Base-by-base conservation (phyloP, 352 stramenopile species). In the Bremia lactucae region DNA sequence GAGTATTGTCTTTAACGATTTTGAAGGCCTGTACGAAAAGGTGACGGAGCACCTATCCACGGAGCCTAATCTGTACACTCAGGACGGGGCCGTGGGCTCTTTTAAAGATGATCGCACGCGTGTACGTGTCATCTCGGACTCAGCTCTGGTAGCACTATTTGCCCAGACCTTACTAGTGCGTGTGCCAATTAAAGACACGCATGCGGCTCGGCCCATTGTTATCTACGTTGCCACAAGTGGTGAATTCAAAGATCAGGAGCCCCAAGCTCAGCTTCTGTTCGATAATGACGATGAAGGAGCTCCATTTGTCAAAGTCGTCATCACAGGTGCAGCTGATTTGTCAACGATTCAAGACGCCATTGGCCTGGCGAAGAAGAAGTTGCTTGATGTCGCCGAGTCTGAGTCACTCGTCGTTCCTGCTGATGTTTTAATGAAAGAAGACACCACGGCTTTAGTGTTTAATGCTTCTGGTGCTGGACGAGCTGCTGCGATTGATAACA, bases 71-170 rank as follows among this genome's bases (percentile, higher is more conserved):
- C 47, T 86, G 42, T 90, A 84, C 51, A 72, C 75, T 20, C 73
- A 86, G 39, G 78, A 90, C 41, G 72, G 78, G 29, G 78, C 74
- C 13, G 65, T 84, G 7, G 78, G 78, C n/a, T 85, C 74, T 8
- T 84, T 73, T 55, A 78, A 81, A 53, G 74, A 82, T 36, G 72
- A 78, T 40, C 74, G 74, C 49, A 78, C 74, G 19, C 74, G 72
- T 47, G 70, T 85, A 33, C 78, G 78, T 20, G 74, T 90, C 22
- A 84, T 90, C 53, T 72, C 78, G 19, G 78, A 90, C 60, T 83
- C 72, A 24, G 68, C 78, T n/a, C 28, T 74, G 21, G 64, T 83
- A 24, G 78, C 78, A 31, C 56, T 85, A 23, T 83, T 83, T 33
- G 64, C 72, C 7, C 67, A 87, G 55, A 86, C 62, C 49, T 39